phyloP scores from a whole-genome alignment of 495 filamentous ascomycete species.

The Hyaloscypha bicolor region DNA sequence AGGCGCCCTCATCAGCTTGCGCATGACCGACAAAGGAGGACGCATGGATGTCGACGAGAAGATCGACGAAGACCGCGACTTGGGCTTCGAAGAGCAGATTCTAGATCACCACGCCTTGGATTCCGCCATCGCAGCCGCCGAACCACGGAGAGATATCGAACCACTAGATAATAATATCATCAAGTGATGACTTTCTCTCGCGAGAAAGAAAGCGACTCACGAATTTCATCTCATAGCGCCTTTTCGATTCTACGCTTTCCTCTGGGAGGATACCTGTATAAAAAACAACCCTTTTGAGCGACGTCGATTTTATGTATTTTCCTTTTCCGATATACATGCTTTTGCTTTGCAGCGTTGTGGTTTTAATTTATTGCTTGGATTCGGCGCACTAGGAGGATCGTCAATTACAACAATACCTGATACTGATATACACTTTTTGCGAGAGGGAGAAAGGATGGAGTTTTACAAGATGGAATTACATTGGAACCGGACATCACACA shows the following conservation, averaged over 20 bases:
- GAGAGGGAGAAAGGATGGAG: neutral
- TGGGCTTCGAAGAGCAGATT: constrained; percentile 27
- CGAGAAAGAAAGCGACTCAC: constrained; percentile 15
- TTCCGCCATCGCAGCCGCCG: constrained; percentile 24
- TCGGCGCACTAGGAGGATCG: neutral
- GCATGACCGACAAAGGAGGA: constrained; percentile 48
- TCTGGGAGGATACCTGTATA: constrained; percentile 27
- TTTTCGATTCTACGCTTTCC: constrained; percentile 14
- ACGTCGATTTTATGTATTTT: neutral
- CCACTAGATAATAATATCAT: constrained; percentile 19
- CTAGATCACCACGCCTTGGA: constrained; percentile 29
- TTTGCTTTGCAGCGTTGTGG: constrained; percentile 5
- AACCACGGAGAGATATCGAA: constrained; percentile 15
- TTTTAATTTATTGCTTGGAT: neutral
- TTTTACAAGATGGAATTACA: neutral
- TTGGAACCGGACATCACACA: too few species aligned
- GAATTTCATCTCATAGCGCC: constrained; percentile 9
- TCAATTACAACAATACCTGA: neutral
- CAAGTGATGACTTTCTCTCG: constrained; percentile 19
- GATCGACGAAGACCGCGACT: constrained; percentile 24
- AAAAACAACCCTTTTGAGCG: neutral
- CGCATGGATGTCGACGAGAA: constrained; percentile 43
- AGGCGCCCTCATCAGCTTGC: constrained; percentile 61
- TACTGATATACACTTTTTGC: neutral
- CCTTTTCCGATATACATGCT: neutral